phyloP scores from a whole-genome alignment of 108 stramenopile genomes.

The Nitzschia sp. region DNA sequence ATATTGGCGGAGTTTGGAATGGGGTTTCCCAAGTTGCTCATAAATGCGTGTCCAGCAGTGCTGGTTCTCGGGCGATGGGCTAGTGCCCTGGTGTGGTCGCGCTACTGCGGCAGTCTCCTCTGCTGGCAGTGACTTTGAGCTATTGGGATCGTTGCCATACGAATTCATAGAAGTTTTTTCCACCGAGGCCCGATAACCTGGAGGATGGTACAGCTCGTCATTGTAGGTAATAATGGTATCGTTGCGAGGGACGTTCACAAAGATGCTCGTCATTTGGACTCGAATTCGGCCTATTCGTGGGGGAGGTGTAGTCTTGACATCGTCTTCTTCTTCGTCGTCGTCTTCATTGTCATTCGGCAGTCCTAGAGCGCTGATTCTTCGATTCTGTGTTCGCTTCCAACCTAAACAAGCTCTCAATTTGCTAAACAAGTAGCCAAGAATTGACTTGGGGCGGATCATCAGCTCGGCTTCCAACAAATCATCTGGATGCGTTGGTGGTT shows the following conservation, averaged over 20 bases:
- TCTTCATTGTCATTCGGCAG: background rate
- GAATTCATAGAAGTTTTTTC: background rate
- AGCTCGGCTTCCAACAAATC: background rate
- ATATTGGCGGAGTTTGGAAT: conserved; percentile 40
- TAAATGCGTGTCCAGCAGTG: conserved; percentile 22
- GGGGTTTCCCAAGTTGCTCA: conserved; percentile 29
- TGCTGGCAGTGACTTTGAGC: background rate
- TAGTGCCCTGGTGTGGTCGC: background rate
- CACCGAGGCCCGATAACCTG: background rate
- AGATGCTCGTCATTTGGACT: conserved; percentile 17
- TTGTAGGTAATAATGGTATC: conserved; percentile 39
- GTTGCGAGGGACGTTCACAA: conserved; percentile 31
- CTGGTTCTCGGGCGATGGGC: background rate
- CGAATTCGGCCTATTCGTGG: conserved; percentile 6
- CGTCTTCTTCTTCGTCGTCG: conserved; percentile 1
- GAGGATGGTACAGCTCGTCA: background rate
- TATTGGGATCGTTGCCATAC: background rate
- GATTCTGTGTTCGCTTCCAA: background rate
- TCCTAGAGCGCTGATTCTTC: background rate
- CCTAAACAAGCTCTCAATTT: background rate
- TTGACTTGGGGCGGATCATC: background rate
- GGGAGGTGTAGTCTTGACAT: background rate
- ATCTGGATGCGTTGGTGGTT: background rate
- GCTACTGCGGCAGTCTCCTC: background rate
- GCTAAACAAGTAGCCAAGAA: background rate